Evolutionary conservation across 495 filamentous ascomycete species (phyloP), one percentile per base, ranked within the genome.

Genomic region (Aspergillus diversus): DNA sequence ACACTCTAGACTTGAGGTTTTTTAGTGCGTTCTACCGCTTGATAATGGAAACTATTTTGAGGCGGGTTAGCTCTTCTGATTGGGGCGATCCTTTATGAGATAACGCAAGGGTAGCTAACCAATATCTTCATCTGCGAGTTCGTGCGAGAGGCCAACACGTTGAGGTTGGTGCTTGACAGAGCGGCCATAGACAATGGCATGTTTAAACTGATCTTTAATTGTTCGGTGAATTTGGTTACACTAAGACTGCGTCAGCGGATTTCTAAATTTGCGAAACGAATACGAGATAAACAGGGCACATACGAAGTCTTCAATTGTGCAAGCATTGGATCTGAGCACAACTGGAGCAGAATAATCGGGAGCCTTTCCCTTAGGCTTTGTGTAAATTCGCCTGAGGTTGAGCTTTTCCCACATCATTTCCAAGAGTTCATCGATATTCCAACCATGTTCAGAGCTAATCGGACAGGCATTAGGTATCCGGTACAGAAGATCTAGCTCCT

Each of bases 151-250:
- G 59, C 95, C 95, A 62, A 99, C 95, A 63, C 92, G 86, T 80
- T 98, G 96, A 64, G 95, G 95, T 78, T 99, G 95, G 81, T 99
- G 95, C 84, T 97, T 98, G 42, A 99, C 95, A 46, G 93, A 97
- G 68, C 92, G 92, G 55, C 95, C 95, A 77, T 98, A 99, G 51
- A 99, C 95, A 75, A 99, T 88, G 16, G 95, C 95, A 37, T 87
- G 83, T 80, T 92, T 95, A 84, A 99, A 99, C 67, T 97, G 89
- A 71, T 99, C 95, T 59, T 96, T 85, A 70, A 99, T 99, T 35
- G 87, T 93, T 74, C 92, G 91, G 78, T 99, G 95, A 76, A 99
- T 99, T 63, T 92, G 82, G 78, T 97, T 96, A 77, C 95, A 99
- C 93, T 97, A 68, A 46, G 46, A 57, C 34, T 43, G 15, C 1